Evolutionary conservation across 371 early-diverging fungal species (phyloP), one percentile per base, ranked within the genome.

Genomic region (Lichtheimia corymbifera): DNA sequence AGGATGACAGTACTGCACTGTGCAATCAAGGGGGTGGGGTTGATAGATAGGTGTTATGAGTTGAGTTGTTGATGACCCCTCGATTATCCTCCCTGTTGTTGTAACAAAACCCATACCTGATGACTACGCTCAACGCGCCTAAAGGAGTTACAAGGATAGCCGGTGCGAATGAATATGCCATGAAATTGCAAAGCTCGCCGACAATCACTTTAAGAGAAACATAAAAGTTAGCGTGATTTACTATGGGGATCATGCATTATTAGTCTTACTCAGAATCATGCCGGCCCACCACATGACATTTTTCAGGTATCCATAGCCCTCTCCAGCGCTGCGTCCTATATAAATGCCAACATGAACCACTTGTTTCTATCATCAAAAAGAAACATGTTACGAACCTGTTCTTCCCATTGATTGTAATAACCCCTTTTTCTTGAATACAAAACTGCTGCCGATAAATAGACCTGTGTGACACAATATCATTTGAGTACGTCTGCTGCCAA

Each of bases 231-330:
- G 57, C 17, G 5, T 22, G 17, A 12, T 57, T 43, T 18, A 3
- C 0, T 0, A 43, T 44, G 40, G 14, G 6, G 22, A 22, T n/a
- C 6, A 13, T 20, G 22, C 22, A 24, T 17, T 18, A 27, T 18
- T 17, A 13, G 17, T 42, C 63, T 72, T 84, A 87, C 89, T 88
- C 59, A 88, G 68, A 25, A 83, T 77, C 93, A 95, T 95, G 50
- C 98, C 98, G 43, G 86, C 75, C 98, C 98, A 97, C 98, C 98
- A 97, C 67, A 94, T 84, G 22, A 79, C 59, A 62, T 91, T 92
- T 64, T 88, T 87, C 40, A 97, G 74, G 69, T 95, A 97, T 17
- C 77, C 83, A 64, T 95, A 89, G 7, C 88, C 87, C 64, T 96
- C 93, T 18, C 92, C 93, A 20, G 94, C 93, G 24, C 25, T 44